Conservation (phyloP, 192 early-diverging fungal species). For the Coemansia sp. region DNA sequence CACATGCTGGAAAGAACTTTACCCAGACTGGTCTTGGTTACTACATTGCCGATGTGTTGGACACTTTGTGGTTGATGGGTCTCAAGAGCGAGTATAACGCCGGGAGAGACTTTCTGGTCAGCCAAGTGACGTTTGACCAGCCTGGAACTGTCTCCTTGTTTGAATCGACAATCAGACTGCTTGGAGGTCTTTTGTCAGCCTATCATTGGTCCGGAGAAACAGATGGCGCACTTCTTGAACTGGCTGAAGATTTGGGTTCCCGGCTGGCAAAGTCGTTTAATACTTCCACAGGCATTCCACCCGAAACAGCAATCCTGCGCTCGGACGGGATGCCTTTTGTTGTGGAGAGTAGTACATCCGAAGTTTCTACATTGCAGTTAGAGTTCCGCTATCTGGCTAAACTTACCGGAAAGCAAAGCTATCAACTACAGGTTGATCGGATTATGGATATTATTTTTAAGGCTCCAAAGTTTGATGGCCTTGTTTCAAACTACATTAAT, state of each 20-base stretch:
- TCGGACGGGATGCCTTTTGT: conserved; percentile 18
- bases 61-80: conserved; percentile 79
- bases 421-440: conserved; percentile 68
- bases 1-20: conserved; percentile 66
- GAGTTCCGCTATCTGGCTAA: conserved; percentile 85
- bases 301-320: conserved; percentile 31
- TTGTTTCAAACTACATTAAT: conserved; percentile 71
- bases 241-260: conserved; percentile 76
- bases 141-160: conserved; percentile 68
- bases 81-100: conserved; percentile 70
- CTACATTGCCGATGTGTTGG: conserved; percentile 84
- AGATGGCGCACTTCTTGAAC: conserved; percentile 59
- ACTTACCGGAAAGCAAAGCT: conserved; percentile 70
- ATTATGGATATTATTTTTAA: conserved; percentile 42
- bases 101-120: conserved; percentile 66
- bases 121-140: conserved; percentile 63
- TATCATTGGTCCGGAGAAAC: conserved; percentile 63
- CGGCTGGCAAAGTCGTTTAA: conserved; percentile 65
- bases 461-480: conserved; percentile 52
- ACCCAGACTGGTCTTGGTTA: conserved; percentile 65
- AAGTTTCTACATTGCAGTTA: conserved; percentile 80
- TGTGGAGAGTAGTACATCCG: conserved; percentile 55
- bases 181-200: conserved; percentile 80
- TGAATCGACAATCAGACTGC: conserved; percentile 81
- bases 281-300: conserved; percentile 42